These are phyloP conservation scores for Rhynchosporium graminicola DNA, from an alignment of 2,329 filamentous ascomycete species.

Conservation along the genomic window DNA sequence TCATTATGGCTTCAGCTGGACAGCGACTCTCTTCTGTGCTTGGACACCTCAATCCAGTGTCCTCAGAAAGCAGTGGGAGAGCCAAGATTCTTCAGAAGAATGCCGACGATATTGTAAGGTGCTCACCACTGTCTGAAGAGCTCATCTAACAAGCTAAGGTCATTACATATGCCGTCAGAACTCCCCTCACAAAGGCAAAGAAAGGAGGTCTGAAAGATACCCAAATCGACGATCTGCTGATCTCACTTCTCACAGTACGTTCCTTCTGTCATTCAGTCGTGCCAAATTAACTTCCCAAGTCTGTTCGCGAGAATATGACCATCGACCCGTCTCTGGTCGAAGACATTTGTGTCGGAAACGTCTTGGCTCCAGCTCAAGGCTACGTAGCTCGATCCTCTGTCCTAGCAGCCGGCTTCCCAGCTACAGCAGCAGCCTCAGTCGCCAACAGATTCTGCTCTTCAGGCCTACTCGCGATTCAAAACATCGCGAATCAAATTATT, in stretches of 20 bases:
- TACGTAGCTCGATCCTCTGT: slow-evolving; percentile 90
- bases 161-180: slow-evolving; percentile 86
- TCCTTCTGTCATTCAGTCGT: slow-evolving; percentile 43
- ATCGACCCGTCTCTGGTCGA: slow-evolving; percentile 78
- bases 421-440: slow-evolving; percentile 75
- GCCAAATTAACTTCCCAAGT: slow-evolving; percentile 14
- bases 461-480: slow-evolving; percentile 86
- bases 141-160: slow-evolving; percentile 49
- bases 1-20: slow-evolving; percentile 30
- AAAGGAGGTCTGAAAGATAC: slow-evolving; percentile 96
- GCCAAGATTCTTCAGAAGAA: slow-evolving; percentile 72
- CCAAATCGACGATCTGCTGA: slow-evolving; percentile 77
- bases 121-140: slow-evolving; percentile 42
- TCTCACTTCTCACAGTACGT: slow-evolving; percentile 76
- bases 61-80: slow-evolving; percentile 47
- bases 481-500: slow-evolving; percentile 90
- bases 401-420: slow-evolving; percentile 86
- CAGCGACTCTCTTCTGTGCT: slow-evolving; percentile 42
- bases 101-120: slow-evolving; percentile 76
- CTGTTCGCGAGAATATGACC: slow-evolving; percentile 29
- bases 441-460: slow-evolving; percentile 94
- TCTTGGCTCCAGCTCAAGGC: slow-evolving; percentile 88
- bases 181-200: slow-evolving; percentile 85
- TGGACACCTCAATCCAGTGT: slow-evolving; percentile 41
- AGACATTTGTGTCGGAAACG: slow-evolving; percentile 86